A percentile compares a stretch with the other conserved stretches of the same genome.
These are phyloP conservation scores for Solanum hybrid DNA, from an alignment of 305 asterid genomes.

Conservation along the genomic window DNA sequence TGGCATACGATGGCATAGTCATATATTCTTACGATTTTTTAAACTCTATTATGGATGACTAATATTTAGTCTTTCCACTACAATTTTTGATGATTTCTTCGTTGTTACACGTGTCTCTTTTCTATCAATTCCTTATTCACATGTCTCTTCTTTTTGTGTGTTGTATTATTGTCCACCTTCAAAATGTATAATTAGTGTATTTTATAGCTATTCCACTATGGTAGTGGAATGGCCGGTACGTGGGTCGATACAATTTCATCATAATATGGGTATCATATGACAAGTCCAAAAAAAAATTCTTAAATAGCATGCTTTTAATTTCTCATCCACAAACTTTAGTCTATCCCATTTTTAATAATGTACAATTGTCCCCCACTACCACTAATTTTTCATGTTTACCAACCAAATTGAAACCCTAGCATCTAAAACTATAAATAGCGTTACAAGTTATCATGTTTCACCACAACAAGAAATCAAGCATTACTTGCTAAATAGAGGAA, in stretches of 20 bases:
- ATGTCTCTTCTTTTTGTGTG: background rate
- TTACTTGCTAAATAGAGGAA: background rate
- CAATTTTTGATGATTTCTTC: too few species aligned
- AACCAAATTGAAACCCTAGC: background rate
- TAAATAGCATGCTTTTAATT: background rate
- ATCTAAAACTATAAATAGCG: background rate
- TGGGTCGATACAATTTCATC: slow-evolving; percentile 8
- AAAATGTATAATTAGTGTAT: background rate
- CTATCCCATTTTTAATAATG: background rate
- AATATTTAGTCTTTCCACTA: too few species aligned
- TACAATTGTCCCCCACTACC: background rate
- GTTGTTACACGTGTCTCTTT: background rate
- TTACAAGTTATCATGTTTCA: background rate
- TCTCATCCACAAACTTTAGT: slow-evolving; percentile 25
- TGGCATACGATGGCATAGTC: too few species aligned
- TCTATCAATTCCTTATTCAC: background rate
- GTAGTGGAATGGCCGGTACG: slow-evolving; percentile 10
- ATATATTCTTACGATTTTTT: too few species aligned
- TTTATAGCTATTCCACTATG: slow-evolving; percentile 22
- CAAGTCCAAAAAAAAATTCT: background rate
- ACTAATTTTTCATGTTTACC: background rate
- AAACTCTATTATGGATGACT: too few species aligned
- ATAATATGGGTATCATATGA: slow-evolving; percentile 13
- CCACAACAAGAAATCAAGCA: background rate
- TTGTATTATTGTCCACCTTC: background rate